Base-by-base conservation (phyloP, 2,329 filamentous ascomycete genomes). In the Beauveria pseudobassiana region DNA sequence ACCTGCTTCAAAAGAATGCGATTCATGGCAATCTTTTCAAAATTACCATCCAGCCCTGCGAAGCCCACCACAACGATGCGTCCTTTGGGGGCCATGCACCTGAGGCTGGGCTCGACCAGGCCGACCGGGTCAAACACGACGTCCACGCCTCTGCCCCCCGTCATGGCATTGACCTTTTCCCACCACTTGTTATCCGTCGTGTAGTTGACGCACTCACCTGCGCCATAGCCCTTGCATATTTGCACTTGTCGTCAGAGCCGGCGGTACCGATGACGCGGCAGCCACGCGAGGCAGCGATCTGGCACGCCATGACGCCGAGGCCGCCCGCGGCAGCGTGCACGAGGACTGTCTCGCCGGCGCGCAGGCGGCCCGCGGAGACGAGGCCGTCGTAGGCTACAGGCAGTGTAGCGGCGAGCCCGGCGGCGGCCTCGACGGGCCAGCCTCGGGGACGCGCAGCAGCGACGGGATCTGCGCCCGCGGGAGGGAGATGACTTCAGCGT, bases 51-150 rank as follows among this genome's bases (percentile, higher is more conserved):
- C 54, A 78, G 73, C 1, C 80, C 84, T 6, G 82, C 83, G 67
- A 87, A 87, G 0, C 84, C 84, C 2, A 85, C 76, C 30, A 87
- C 73, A 2, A 87, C 75, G 20, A 87, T 71, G 38, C 78, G 72
- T 0, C 83, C 84, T 42, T 77, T 75, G 67, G 84, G 80, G 26
- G 75, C 81, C 38, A 84, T 70, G 65, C 82, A 84, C 62, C 78
- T 78, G 30, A 87, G 68, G 45, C 80, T 82, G 62, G 77, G 77
- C 63, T 80, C 77, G 8, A 86, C 81, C 26, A 82, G 74, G 0
- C 84, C 83, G 12, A 86, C 82, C 8, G 79, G 77, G 71, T 87
- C 84, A 66, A 82, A 82, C 14, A 86, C 80, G 0, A 84, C 75
- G 71, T 87, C 78, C 2, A 82, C 83, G 0, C 84, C 84, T 34